A percentile compares a stretch with the other conserved stretches of the same genome.
These are phyloP conservation scores for Pythium phragmitis DNA, from an alignment of 352 stramenopile species.

Conservation along the genomic window DNA sequence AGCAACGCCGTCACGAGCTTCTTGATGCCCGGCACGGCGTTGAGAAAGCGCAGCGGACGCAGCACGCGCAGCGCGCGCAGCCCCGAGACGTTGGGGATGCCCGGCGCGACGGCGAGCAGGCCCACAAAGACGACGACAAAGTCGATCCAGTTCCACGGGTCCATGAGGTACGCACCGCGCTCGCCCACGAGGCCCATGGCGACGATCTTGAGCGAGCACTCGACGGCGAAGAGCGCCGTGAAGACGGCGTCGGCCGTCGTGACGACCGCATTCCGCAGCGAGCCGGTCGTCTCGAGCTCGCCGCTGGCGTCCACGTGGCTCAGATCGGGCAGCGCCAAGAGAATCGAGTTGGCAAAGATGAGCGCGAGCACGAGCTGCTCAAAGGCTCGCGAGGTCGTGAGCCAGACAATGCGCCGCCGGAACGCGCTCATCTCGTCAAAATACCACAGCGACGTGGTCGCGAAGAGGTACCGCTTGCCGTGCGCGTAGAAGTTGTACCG, in stretches of 20 bases:
- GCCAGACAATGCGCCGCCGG: constrained; percentile 43
- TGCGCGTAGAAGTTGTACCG: constrained; percentile 64
- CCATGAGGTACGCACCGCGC: constrained; percentile 65
- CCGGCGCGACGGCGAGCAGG: constrained; percentile 42
- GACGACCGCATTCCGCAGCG: constrained; percentile 47
- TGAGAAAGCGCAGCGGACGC: constrained; percentile 45
- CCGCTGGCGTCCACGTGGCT: constrained; percentile 38
- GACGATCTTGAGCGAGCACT: constrained; percentile 88
- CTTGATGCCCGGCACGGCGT: constrained; percentile 46
- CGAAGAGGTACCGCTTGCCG: constrained; percentile 53
- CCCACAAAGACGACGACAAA: constrained; percentile 84
- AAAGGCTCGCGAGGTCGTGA: constrained; percentile 57
- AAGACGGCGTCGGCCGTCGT: constrained; percentile 49
- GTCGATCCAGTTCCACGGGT: constrained; percentile 90
- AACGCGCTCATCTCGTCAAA: constrained; percentile 50
- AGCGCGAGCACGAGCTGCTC: constrained; percentile 70
- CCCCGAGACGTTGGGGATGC: constrained; percentile 40
- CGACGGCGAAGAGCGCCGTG: constrained; percentile 73
- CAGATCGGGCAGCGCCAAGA: constrained; percentile 72
- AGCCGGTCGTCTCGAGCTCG: constrained; percentile 35
- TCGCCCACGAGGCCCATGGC: constrained; percentile 74
- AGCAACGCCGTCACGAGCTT: constrained; percentile 65
- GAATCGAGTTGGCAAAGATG: constrained; percentile 80
- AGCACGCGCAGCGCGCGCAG: constrained; percentile 42
- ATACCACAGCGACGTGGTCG: constrained; percentile 47